These are phyloP conservation scores for Colletotrichum sp. DNA, from an alignment of 2,329 filamentous ascomycete species.

Conservation along the genomic window DNA sequence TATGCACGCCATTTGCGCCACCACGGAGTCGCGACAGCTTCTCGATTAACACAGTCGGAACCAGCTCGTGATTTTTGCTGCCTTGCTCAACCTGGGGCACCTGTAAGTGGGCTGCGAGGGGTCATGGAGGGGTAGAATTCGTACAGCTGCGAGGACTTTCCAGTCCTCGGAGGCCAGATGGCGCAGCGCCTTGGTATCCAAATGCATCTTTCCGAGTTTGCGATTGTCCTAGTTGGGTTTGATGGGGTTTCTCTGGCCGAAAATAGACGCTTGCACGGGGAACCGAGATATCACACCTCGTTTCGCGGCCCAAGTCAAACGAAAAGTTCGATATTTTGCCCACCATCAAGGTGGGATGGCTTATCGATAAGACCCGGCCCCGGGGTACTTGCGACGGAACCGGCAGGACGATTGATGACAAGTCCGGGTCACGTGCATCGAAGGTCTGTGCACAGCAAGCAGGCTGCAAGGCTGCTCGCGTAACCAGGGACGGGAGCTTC, in stretches of 20 bases:
- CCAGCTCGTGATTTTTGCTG: conserved; percentile 95
- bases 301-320: neutral
- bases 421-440: neutral
- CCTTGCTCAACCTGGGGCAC: conserved; percentile 81
- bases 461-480: conserved; percentile 48
- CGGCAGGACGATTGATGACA: neutral
- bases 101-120: conserved; percentile 39
- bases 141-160: conserved; percentile 89
- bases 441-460: conserved; percentile 23
- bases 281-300: neutral
- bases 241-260: neutral
- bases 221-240: neutral
- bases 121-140: conserved; percentile 35
- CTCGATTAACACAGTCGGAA: conserved; percentile 87
- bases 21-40: conserved; percentile 83
- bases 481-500: conserved; percentile 41
- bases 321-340: conserved; percentile 9
- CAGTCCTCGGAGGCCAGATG: conserved; percentile 94
- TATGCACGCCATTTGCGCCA: conserved; percentile 79
- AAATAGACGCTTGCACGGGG: neutral
- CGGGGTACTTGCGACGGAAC: neutral
- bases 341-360: conserved; percentile 18
- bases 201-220: conserved; percentile 71
- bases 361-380: conserved; percentile 32
- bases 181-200: conserved; percentile 92